Base-by-base conservation (phyloP, 805 yeast species). In the Scheffersomyces amazonensis region DNA sequence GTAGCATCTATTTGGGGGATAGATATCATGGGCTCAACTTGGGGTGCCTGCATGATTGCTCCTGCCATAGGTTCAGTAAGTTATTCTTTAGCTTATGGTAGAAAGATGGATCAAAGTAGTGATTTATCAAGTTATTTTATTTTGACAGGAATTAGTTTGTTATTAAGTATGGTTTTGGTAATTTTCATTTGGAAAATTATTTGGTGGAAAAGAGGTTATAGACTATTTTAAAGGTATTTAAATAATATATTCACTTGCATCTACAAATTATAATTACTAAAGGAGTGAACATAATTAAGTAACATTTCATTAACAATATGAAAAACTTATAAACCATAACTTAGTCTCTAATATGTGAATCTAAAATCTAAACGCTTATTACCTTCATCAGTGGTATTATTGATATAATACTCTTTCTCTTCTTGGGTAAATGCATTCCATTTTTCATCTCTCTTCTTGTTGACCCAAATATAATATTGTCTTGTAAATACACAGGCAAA, bases 21-120 rank as follows among this genome's bases (percentile, higher is more conserved):
- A 16, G 89, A 85, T 31, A 75, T 86, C 23, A 79, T 91, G 60
- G 98, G 97, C 0, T 85, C 96, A 2, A 85, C 91, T 2, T 91
- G 96, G 87, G 97, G 97, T 2, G 68, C 84, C 18, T 86, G 88
- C 56, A 83, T 88, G 75, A 72, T 86, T 24, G 93, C 95, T 0
- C 96, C 96, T 2, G 96, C 96, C 0, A 46, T 87, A 2, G 96
- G 96, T 1, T 71, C 91, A 1, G 67, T 84, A 4, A 43, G 76
- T 2, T 85, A 75, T 50, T 90, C 95, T 5, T 51, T 85, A 35
- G 46, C 81, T 10, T 89, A 83, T 56, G 96, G 95, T 1, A 50
- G 61, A 17, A 59, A 78, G 15, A 81, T 75, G 48, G 93, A 87
- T 47, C 19, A 37, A 28, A 29, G 34, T n/a, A 47, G 42, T 29